A percentile compares a stretch with the other conserved stretches of the same genome.
Conservation (phyloP, 1,284 basidiomycete species). For the Inonotus obliquus region DNA sequence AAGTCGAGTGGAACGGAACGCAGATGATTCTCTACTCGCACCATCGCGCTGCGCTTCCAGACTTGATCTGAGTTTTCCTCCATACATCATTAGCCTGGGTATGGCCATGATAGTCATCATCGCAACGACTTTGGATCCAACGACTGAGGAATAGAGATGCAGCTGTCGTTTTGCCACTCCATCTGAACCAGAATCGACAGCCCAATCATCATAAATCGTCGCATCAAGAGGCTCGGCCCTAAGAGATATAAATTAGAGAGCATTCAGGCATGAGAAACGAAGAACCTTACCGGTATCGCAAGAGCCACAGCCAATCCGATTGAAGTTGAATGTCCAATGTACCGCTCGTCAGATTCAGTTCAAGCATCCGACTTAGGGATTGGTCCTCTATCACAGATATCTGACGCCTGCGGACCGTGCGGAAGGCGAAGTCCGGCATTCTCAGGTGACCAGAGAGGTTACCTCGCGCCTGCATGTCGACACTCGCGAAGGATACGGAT, state of each 20-base stretch:
- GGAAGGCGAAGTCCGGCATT: slow-evolving; percentile 72
- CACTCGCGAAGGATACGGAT: slow-evolving; percentile 59
- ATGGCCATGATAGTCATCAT: slow-evolving; percentile 71
- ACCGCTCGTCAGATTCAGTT: slow-evolving; percentile 74
- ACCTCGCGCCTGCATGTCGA: slow-evolving; percentile 62
- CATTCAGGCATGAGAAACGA: slow-evolving; percentile 2
- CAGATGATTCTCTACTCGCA: slow-evolving; percentile 66
- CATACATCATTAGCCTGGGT: slow-evolving; percentile 67
- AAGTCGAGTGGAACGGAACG: slow-evolving; percentile 60
- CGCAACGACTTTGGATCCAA: slow-evolving; percentile 66
- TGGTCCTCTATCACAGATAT: slow-evolving; percentile 29
- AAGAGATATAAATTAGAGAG: slow-evolving; percentile 7
- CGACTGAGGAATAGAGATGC: slow-evolving; percentile 70
- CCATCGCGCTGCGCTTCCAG: slow-evolving; percentile 70
- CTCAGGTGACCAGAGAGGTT: slow-evolving; percentile 69
- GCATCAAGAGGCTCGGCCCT: slow-evolving; percentile 79
- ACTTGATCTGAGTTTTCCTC: slow-evolving; percentile 67
- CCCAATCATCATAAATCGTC: slow-evolving; percentile 82
- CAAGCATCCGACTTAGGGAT: slow-evolving; percentile 52
- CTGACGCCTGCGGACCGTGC: slow-evolving; percentile 56
- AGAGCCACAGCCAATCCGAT: slow-evolving; percentile 71
- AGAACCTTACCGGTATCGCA: slow-evolving; percentile 68
- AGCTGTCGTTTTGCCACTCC: slow-evolving; percentile 53
- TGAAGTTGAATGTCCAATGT: slow-evolving; percentile 63
- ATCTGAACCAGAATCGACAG: slow-evolving; percentile 37